Conservation (phyloP, 2,329 filamentous ascomycete species). For the Cladosporium oxysporum region DNA sequence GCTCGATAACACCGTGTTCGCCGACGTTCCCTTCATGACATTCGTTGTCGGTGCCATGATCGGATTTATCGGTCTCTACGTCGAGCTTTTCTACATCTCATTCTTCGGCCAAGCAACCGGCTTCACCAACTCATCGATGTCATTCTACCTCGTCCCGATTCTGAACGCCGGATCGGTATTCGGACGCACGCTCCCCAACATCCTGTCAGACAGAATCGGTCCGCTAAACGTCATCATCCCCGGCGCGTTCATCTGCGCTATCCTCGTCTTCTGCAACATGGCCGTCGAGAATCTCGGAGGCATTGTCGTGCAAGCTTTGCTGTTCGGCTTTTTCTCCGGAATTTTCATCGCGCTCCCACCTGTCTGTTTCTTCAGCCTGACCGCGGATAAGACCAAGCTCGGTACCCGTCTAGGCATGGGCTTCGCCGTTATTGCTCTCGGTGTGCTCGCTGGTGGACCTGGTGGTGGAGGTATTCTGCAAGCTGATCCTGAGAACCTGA, state of each 20-base stretch:
- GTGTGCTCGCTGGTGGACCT: constrained; percentile 39
- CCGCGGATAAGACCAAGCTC: constrained; percentile 43
- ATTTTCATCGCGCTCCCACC: constrained; percentile 47
- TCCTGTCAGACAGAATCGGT: constrained; percentile 42
- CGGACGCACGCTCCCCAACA: constrained; percentile 44
- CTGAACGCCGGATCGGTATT: constrained; percentile 45
- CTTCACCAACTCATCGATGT: constrained; percentile 37
- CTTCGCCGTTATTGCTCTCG: constrained; percentile 38
- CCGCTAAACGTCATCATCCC: constrained; percentile 40
- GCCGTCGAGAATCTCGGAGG: constrained; percentile 38
- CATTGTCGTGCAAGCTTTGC: constrained; percentile 40
- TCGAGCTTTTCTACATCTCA: constrained; percentile 45
- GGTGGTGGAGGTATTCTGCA: constrained; percentile 39
- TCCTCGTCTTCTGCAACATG: constrained; percentile 42
- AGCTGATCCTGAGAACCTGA: constrained; percentile 23
- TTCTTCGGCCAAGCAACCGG: constrained; percentile 39
- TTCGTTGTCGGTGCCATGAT: constrained; percentile 39
- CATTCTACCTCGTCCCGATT: constrained; percentile 47
- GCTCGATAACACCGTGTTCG: constrained; percentile 44
- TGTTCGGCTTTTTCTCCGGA: constrained; percentile 48
- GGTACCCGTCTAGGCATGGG: constrained; percentile 48
- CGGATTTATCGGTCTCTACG: constrained; percentile 45
- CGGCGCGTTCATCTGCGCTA: constrained; percentile 36
- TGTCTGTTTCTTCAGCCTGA: constrained; percentile 43
- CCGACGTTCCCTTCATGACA: constrained; percentile 41